Percentiles rank a stretch among this genome's conserved stretches.
Evolutionary conservation across 2,329 filamentous ascomycete species (phyloP).

Genomic region (Acrodontium crateriforme): DNA sequence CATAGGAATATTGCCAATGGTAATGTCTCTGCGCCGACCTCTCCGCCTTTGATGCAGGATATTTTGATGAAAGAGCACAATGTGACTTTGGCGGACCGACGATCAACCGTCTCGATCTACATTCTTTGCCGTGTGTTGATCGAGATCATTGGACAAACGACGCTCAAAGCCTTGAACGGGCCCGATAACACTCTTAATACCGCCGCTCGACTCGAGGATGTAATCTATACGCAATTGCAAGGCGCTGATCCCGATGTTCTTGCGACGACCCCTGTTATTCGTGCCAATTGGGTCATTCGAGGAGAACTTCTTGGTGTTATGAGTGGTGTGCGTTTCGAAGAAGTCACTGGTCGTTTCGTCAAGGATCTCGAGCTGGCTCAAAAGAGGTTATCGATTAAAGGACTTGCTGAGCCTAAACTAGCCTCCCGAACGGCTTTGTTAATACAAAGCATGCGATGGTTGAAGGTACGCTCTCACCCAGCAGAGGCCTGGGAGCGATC

Average conservation of each 20-base stretch:
- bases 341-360: constrained; percentile 70
- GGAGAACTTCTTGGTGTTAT: constrained; percentile 88
- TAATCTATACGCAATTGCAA: constrained; percentile 93
- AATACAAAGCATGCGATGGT: constrained; percentile 78
- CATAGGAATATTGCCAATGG: constrained; percentile 9
- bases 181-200: constrained; percentile 56
- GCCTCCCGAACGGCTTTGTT: constrained; percentile 80
- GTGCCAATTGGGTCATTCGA: constrained; percentile 93
- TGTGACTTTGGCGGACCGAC: constrained; percentile 46
- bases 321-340: constrained; percentile 81
- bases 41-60: constrained; percentile 13
- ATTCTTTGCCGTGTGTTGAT: constrained; percentile 87
- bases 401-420: constrained; percentile 49
- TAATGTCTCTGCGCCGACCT: constrained; percentile 6
- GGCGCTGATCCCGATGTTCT: constrained; percentile 74
- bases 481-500: constrained; percentile 70
- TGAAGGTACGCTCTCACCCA: constrained; percentile 61
- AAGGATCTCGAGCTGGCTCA: constrained; percentile 66
- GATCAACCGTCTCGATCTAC: constrained; percentile 89
- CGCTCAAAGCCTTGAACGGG: constrained; percentile 51
- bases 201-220: constrained; percentile 84
- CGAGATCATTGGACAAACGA: constrained; percentile 87
- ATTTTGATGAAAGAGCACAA: constrained; percentile 17
- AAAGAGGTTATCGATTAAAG: constrained; percentile 60
- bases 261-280: constrained; percentile 62